These are phyloP conservation scores for Cucurbita pepo DNA, from an alignment of 306 rosid species.

Conservation along the genomic window DNA sequence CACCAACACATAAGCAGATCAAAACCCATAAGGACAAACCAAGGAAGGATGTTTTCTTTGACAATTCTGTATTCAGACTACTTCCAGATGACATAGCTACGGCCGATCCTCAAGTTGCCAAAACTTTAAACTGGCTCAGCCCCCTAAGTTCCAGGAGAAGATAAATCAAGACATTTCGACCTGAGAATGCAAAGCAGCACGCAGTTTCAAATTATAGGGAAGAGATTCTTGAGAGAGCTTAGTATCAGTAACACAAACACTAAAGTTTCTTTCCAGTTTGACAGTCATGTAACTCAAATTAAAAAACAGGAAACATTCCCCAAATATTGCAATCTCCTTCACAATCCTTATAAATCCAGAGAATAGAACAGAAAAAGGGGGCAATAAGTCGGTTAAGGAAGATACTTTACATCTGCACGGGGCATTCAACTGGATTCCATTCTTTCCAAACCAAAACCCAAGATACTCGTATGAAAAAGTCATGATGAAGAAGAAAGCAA, in stretches of 20 bases:
- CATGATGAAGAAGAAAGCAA: slow-evolving; percentile 8
- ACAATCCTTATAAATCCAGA: background rate
- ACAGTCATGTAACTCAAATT: background rate
- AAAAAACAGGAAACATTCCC: background rate
- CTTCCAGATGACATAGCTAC: slow-evolving; percentile 36
- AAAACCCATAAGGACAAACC: slow-evolving; percentile 78
- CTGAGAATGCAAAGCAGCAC: slow-evolving; percentile 18
- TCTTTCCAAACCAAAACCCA: slow-evolving; percentile 12
- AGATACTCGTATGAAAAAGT: background rate
- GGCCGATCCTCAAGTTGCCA: slow-evolving; percentile 7
- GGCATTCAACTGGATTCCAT: slow-evolving; percentile 10
- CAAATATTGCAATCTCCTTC: background rate
- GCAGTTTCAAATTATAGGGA: background rate
- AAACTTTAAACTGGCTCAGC: slow-evolving; percentile 13
- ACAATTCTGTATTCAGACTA: slow-evolving; percentile 51
- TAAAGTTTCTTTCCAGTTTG: background rate
- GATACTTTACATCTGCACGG: slow-evolving; percentile 11
- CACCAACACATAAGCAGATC: slow-evolving; percentile 73
- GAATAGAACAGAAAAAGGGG: background rate
- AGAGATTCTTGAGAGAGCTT: background rate
- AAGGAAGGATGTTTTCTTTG: slow-evolving; percentile 52
- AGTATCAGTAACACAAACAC: background rate
- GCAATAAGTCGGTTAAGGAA: background rate
- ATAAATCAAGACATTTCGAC: slow-evolving; percentile 30
- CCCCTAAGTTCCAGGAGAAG: slow-evolving; percentile 16